A percentile compares a stretch with the other conserved stretches of the same genome.
Evolutionary conservation across 768 basidiomycete species (phyloP).

Genomic region (Imleria badia): DNA sequence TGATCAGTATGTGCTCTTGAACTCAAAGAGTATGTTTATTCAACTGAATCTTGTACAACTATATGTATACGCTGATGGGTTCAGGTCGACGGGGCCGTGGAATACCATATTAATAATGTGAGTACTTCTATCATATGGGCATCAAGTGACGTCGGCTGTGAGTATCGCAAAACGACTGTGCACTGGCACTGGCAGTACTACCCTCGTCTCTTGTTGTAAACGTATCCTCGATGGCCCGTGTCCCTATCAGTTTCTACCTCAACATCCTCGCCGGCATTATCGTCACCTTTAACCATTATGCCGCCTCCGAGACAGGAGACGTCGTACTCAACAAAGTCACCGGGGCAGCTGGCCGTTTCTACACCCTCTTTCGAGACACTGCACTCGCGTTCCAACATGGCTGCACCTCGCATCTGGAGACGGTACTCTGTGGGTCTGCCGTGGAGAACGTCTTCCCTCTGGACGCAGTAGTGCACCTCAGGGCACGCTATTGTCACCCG

Average conservation of each 20-base stretch:
- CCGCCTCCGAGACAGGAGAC: conserved; percentile 17
- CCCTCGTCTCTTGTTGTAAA: too few relatives aligned
- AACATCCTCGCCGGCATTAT: conserved; percentile 19
- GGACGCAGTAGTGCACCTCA: not conserved
- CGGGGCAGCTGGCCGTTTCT: conserved; percentile 17
- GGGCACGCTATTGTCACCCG: conserved; percentile 4
- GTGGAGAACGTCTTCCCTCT: not conserved
- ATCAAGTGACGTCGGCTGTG: too few relatives aligned
- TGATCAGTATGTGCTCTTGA: too few relatives aligned
- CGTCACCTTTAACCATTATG: conserved; percentile 19
- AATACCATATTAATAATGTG: too few relatives aligned
- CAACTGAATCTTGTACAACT: too few relatives aligned
- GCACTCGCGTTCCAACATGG: conserved; percentile 1
- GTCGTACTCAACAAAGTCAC: conserved; percentile 20
- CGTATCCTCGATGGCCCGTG: too few relatives aligned
- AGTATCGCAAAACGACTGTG: too few relatives aligned
- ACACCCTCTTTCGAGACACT: conserved; percentile 8
- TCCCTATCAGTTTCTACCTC: conserved; percentile 18
- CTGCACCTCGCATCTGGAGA: conserved; percentile 3
- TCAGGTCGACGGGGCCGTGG: too few relatives aligned
- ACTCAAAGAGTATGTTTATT: too few relatives aligned
- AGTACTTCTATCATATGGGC: too few relatives aligned
- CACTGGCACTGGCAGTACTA: too few relatives aligned
- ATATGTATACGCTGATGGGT: too few relatives aligned
- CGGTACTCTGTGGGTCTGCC: not conserved